Percentiles rank a stretch among this genome's conserved stretches.
Evolutionary conservation across 257 asterid genomes (phyloP).

Genomic region (Plantago ovata): DNA sequence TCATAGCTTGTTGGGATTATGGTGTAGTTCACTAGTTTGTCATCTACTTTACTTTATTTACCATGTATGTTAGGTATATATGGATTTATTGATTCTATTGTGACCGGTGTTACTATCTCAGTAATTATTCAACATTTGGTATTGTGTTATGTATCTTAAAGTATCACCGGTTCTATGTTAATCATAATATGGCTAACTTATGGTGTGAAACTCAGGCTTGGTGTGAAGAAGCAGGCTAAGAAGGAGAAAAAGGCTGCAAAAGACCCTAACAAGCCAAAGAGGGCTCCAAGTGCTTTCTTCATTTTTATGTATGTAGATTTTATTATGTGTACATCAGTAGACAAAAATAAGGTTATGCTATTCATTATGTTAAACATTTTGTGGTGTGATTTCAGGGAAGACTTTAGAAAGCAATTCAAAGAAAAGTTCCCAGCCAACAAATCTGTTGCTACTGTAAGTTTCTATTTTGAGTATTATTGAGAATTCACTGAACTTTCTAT

Average conservation of each 20-base stretch:
- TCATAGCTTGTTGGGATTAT: no score
- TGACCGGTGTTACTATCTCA: no score
- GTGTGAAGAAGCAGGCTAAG: conserved; percentile 40
- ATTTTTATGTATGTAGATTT: conserved; percentile 50
- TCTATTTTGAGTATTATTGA: not conserved
- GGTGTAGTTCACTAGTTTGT: no score
- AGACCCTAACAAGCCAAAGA: conserved; percentile 76
- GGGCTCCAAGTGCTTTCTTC: conserved; percentile 63
- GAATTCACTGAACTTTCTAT: no score
- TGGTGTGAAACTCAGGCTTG: conserved; percentile 36
- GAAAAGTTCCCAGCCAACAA: conserved; percentile 32
- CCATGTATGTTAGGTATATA: no score
- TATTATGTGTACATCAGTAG: not conserved
- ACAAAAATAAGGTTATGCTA: no score
- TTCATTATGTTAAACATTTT: not conserved
- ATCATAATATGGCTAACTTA: not conserved
- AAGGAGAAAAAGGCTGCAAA: conserved; percentile 47
- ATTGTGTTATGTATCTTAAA: not conserved
- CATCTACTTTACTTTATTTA: no score
- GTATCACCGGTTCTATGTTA: not conserved
- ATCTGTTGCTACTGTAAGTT: conserved; percentile 42
- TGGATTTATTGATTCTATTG: no score
- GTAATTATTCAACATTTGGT: no score
- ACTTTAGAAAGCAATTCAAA: conserved; percentile 33
- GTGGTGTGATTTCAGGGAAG: conserved; percentile 26